Evolutionary conservation across 176 grass and related monocot genomes (phyloP), one percentile per base, ranked within the genome.

Genomic region (Zoysia japonica): DNA sequence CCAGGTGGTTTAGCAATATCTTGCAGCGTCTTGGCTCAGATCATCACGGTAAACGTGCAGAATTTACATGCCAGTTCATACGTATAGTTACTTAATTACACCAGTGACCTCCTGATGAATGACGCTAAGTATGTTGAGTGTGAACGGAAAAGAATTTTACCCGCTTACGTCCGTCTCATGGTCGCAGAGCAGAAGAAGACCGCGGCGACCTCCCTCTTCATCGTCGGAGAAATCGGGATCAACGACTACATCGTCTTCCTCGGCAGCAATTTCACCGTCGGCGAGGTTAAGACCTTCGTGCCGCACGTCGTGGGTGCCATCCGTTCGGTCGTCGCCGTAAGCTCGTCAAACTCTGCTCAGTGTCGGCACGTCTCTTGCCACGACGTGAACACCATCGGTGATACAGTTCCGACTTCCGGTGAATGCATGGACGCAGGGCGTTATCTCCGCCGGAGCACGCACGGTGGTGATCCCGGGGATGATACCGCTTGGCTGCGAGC

Each of bases 381-480:
- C 28, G 28, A 28, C 28, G 28, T 28, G 28, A 28, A 28, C 28
- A 28, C 28, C 28, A 28, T 28, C 28, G 28, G 28, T 28, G 28
- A 28, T 28, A 28, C 28, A 28, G 28, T 28, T 28, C 28, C 28
- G 28, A 28, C 28, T 28, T 28, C 28, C 28, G 28, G 28, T 28
- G 28, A 28, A 45, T 45, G 44, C 44, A 45, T 45, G 44, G 44
- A 45, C 11, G 11, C 36, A 40, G 70, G 70, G 53, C 1, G 70
- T 72, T 48, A 72, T 72, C 70, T 48, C 70, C 13, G 70, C 70
- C 49, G 49, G 49, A 39, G 70, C 49, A 72, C 36, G 49, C 49
- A n/a, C 49, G 49, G 70, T 72, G 49, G 0, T 54, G 13, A 35
- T 72, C 3, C 70, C 49, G 36, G 70, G 70, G 49, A 40, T 54